A percentile compares a stretch with the other conserved stretches of the same genome.
Evolutionary conservation across 2,329 filamentous ascomycete species (phyloP).

Genomic region (Fusarium piperis): DNA sequence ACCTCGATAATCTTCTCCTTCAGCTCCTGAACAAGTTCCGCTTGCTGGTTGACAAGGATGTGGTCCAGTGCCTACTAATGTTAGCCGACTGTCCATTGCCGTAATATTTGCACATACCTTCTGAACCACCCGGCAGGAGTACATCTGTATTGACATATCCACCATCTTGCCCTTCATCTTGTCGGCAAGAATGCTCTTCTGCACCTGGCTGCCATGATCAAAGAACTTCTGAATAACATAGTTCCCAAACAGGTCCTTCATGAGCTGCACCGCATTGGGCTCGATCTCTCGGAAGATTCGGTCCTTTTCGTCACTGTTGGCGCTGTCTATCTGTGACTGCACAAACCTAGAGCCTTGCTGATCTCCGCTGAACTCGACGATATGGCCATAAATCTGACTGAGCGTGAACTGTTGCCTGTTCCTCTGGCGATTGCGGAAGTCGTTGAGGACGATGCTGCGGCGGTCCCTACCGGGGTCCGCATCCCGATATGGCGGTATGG

Average conservation of each 20-base stretch:
- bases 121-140: slow-evolving; percentile 94
- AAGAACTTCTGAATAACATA: slow-evolving; percentile 99
- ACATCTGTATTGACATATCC: slow-evolving; percentile 85
- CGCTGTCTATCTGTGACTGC: slow-evolving; percentile 88
- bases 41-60: slow-evolving; percentile 91
- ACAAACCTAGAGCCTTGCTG: slow-evolving; percentile 97
- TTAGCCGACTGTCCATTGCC: slow-evolving; percentile 36
- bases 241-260: slow-evolving; percentile 97
- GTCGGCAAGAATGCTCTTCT: slow-evolving; percentile 87
- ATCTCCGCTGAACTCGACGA: slow-evolving; percentile 95
- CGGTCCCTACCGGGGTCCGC: slow-evolving; percentile 58
- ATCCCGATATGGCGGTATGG: slow-evolving; percentile 57
- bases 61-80: slow-evolving; percentile 80
- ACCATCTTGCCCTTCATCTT: slow-evolving; percentile 89
- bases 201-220: slow-evolving; percentile 91
- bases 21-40: slow-evolving; percentile 83
- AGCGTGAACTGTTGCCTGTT: slow-evolving; percentile 80
- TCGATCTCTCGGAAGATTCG: slow-evolving; percentile 88
- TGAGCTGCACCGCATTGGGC: slow-evolving; percentile 84
- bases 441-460: slow-evolving; percentile 78
- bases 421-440: slow-evolving; percentile 81
- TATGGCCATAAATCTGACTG: slow-evolving; percentile 86
- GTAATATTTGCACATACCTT: slow-evolving; percentile 67
- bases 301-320: slow-evolving; percentile 96
- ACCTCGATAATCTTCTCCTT: slow-evolving; percentile 79